Percentiles rank a stretch among this genome's conserved stretches.
Conservation (phyloP, 176 grass and related monocot species). For the Coix lacrymajobi region DNA sequence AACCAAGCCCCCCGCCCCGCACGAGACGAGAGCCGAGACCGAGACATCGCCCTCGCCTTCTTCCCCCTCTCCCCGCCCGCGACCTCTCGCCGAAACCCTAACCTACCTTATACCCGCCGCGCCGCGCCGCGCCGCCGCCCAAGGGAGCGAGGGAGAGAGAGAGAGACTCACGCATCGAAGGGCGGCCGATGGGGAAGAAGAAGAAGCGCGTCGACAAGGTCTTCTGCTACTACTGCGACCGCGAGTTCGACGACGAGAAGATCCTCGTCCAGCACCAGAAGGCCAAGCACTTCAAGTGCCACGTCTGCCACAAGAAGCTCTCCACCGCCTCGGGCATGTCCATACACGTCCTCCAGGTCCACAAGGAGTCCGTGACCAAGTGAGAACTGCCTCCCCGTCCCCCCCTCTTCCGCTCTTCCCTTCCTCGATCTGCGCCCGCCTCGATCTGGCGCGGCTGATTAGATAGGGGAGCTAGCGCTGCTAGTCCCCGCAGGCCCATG, state of each 20-base stretch:
- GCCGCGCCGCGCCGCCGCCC: not conserved
- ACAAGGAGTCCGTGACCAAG: constrained; percentile 96
- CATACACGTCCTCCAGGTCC: constrained; percentile 97
- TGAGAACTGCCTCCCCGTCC: constrained; percentile 5
- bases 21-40: not conserved
- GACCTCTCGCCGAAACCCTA: constrained; percentile 54
- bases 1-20: not conserved
- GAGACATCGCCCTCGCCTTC: constrained; percentile 20
- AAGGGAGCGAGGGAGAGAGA: not conserved
- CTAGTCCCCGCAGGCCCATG: not conserved
- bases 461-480: not conserved
- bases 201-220: constrained; percentile 93
- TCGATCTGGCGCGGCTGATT: not conserved
- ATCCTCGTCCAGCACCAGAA: constrained; percentile 99
- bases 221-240: constrained; percentile 99
- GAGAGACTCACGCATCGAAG: not conserved
- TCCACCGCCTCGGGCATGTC: constrained; percentile 96
- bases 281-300: constrained; percentile 99
- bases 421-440: not conserved
- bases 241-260: constrained; percentile 99
- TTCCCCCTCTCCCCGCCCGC: not conserved
- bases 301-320: constrained; percentile 99
- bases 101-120: not conserved
- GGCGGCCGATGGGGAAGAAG: constrained; percentile 77
- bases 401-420: not conserved